A percentile compares a stretch with the other conserved stretches of the same genome.
These are phyloP conservation scores for Aechmea fasciata DNA, from an alignment of 176 grass and related monocot species.

Conservation along the genomic window DNA sequence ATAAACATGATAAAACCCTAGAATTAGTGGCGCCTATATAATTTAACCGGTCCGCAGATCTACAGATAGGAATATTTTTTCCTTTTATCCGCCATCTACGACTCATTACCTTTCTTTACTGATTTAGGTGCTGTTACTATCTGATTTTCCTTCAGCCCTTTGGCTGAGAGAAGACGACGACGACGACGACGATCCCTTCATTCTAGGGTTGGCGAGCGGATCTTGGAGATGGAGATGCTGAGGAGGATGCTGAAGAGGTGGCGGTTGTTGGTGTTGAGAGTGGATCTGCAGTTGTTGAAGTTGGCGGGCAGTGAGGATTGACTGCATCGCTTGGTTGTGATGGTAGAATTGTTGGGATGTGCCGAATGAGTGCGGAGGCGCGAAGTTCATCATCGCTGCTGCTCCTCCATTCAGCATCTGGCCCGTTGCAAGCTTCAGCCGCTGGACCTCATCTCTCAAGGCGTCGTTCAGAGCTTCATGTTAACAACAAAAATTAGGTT, in stretches of 20 bases:
- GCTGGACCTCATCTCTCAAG: constrained; percentile 76
- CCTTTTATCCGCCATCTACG: too few species aligned
- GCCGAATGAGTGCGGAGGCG: constrained; percentile 24
- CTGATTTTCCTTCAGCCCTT: not conserved
- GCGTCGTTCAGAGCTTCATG: constrained; percentile 68
- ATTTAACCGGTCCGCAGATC: too few species aligned
- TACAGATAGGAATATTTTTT: too few species aligned
- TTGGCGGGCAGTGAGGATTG: constrained; percentile 66
- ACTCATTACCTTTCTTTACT: too few species aligned
- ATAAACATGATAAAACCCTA: too few species aligned
- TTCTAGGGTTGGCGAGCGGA: constrained; percentile 13
- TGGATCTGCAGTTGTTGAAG: constrained; percentile 78
- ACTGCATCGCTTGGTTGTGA: constrained; percentile 51
- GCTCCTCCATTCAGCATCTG: constrained; percentile 38
- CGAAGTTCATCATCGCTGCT: constrained; percentile 43
- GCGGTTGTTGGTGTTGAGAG: constrained; percentile 50
- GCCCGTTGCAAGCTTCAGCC: constrained; percentile 77
- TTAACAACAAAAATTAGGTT: constrained; percentile 3
- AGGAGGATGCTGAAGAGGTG: constrained; percentile 29
- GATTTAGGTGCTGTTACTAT: not conserved
- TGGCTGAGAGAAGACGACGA: not conserved
- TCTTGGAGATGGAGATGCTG: constrained; percentile 28
- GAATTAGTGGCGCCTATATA: too few species aligned
- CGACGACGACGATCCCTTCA: not conserved
- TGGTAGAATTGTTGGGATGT: constrained; percentile 47